These are phyloP conservation scores for Mycosphaerella sp. DNA, from an alignment of 2,329 filamentous ascomycete genomes.

Conservation along the genomic window DNA sequence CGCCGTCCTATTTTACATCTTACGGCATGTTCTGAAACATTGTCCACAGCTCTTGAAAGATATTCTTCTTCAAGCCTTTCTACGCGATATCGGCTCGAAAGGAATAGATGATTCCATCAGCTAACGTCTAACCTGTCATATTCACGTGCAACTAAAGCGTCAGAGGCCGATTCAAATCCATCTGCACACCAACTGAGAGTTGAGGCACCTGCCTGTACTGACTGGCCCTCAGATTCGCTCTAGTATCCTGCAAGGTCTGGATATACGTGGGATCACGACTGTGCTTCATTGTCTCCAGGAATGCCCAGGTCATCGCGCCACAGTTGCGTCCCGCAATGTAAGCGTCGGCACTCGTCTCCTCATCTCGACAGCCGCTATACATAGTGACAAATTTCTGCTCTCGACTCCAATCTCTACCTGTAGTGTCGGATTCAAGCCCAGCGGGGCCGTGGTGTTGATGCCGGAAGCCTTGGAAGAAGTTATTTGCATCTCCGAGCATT, in stretches of 20 bases:
- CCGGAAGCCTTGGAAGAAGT: constrained; percentile 49
- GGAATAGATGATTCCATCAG: too few species aligned
- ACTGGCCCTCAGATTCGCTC: constrained; percentile 36
- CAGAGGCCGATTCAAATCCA: constrained; percentile 36
- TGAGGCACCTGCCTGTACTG: constrained; percentile 42
- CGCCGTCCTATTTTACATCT: too few species aligned
- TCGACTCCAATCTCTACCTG: constrained; percentile 37
- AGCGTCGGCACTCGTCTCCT: constrained; percentile 41
- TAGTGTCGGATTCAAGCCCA: constrained; percentile 32
- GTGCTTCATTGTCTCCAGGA: constrained; percentile 42
- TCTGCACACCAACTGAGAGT: constrained; percentile 38
- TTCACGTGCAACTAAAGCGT: background rate
- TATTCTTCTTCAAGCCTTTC: too few species aligned
- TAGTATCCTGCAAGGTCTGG: constrained; percentile 38
- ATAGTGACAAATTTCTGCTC: constrained; percentile 46
- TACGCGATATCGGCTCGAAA: too few species aligned
- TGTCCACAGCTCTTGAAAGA: too few species aligned
- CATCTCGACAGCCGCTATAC: constrained; percentile 48
- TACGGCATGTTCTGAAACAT: too few species aligned
- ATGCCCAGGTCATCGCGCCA: constrained; percentile 47
- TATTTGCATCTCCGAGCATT: constrained; percentile 49
- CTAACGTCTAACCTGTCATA: too few species aligned
- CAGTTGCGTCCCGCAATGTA: constrained; percentile 40
- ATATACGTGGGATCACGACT: constrained; percentile 33
- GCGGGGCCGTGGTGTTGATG: constrained; percentile 33